A percentile compares a stretch with the other conserved stretches of the same genome.
Evolutionary conservation across 495 filamentous ascomycete species (phyloP).

Genomic region (Penicillium nucicola): DNA sequence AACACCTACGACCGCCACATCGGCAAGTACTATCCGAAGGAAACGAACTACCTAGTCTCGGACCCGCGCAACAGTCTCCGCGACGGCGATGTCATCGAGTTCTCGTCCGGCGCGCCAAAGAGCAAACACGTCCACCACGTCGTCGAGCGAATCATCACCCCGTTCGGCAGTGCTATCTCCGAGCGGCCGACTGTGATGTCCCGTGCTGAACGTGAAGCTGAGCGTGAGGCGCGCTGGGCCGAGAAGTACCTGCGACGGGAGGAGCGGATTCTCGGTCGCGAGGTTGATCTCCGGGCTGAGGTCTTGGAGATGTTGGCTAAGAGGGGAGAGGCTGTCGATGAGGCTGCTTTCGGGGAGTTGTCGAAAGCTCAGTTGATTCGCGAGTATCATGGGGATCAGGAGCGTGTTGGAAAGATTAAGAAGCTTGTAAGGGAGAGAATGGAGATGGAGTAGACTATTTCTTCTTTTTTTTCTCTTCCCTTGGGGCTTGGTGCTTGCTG

Average conservation of each 20-base stretch:
- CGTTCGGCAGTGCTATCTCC: constrained; percentile 60
- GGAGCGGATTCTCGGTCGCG: constrained; percentile 25
- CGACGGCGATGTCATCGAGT: constrained; percentile 76
- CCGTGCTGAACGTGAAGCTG: constrained; percentile 55
- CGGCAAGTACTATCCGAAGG: constrained; percentile 41
- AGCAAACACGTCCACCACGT: constrained; percentile 70
- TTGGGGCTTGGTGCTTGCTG: neutral
- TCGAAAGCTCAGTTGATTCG: constrained; percentile 22
- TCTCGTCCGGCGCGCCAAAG: constrained; percentile 62
- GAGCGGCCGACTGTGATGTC: constrained; percentile 62
- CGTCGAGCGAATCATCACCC: constrained; percentile 72
- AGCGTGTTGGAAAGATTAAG: constrained; percentile 27
- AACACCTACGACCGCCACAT: constrained; percentile 36
- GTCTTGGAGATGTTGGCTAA: neutral
- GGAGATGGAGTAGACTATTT: neutral
- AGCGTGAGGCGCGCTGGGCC: constrained; percentile 43
- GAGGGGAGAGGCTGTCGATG: neutral
- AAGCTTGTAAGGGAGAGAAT: constrained; percentile 19
- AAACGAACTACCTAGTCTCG: constrained; percentile 57
- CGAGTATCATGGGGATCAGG: constrained; percentile 14
- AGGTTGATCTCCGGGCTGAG: constrained; percentile 11
- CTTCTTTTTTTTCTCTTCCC: neutral
- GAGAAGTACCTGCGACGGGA: constrained; percentile 50
- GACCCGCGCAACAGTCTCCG: constrained; percentile 73
- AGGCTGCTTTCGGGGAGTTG: constrained; percentile 4